phyloP scores from a whole-genome alignment of 1,139 yeast species.

The Debaryomycetaceae sp. region DNA sequence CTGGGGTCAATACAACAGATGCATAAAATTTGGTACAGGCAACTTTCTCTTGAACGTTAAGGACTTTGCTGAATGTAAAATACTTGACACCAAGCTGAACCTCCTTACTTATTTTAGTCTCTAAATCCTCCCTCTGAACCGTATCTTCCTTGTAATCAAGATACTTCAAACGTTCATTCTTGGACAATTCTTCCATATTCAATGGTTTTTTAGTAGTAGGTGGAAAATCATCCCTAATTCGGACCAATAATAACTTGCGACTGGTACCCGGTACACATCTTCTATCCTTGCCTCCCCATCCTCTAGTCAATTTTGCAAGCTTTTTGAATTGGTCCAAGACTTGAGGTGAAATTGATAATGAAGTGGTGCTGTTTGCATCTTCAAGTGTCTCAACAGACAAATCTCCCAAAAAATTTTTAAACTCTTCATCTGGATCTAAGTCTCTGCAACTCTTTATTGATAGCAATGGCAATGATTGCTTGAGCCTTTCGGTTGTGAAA shows the following conservation, averaged over 20 bases:
- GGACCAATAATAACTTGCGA: conserved; percentile 64
- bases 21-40: conserved; percentile 64
- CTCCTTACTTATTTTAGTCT: conserved; percentile 42
- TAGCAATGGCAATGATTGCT: conserved; percentile 35
- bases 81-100: conserved; percentile 49
- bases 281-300: conserved; percentile 83
- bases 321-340: conserved; percentile 60
- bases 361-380: conserved; percentile 66
- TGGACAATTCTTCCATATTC: conserved; percentile 53
- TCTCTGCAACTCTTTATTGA: conserved; percentile 47
- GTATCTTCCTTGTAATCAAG: conserved; percentile 38
- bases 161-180: conserved; percentile 36
- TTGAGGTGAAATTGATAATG: conserved; percentile 63
- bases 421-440: conserved; percentile 79
- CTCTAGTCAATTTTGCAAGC: conserved; percentile 60
- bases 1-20: conserved; percentile 66
- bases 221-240: conserved; percentile 77
- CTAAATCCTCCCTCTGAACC: conserved; percentile 23
- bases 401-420: conserved; percentile 69
- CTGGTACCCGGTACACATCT: conserved; percentile 70
- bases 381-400: conserved; percentile 65
- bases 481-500: conserved; percentile 43
- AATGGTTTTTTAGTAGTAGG: conserved; percentile 68
- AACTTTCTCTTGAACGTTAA: conserved; percentile 36
- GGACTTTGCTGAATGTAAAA: conserved; percentile 48